Evolutionary conservation across 805 yeast species (phyloP).

Genomic region (Candida boidinii): DNA sequence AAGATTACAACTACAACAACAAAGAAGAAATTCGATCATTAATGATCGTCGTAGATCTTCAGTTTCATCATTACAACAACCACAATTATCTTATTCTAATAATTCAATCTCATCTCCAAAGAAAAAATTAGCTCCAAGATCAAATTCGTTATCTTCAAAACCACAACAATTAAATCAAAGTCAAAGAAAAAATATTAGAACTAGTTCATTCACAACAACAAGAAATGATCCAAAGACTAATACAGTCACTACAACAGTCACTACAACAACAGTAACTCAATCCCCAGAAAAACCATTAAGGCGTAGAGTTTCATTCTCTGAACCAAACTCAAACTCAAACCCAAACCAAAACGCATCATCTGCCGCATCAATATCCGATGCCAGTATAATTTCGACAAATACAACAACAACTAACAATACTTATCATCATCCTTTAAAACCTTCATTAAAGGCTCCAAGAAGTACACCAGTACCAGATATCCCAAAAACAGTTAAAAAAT

Average conservation of each 20-base stretch:
- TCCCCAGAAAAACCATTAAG: too few species aligned
- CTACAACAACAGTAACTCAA: too few species aligned
- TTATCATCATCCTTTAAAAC: neutral
- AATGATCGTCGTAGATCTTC: constrained; percentile 10
- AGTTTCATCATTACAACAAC: constrained; percentile 2
- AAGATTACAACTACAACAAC: constrained; percentile 8
- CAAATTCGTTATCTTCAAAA: constrained; percentile 12
- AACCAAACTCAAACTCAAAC: too few species aligned
- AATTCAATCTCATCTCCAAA: constrained; percentile 4
- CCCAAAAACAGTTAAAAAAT: constrained; percentile 51
- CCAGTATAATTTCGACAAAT: neutral
- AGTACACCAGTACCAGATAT: constrained; percentile 1
- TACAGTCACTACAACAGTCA: constrained; percentile 2
- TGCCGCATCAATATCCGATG: neutral
- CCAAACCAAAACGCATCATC: too few species aligned
- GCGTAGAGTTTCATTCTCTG: constrained; percentile 14
- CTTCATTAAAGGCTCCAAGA: constrained; percentile 3
- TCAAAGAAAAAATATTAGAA: constrained; percentile 2
- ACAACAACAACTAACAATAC: neutral
- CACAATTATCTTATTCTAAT: neutral
- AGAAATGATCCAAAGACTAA: too few species aligned
- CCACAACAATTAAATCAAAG: constrained; percentile 1
- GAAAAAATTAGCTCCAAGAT: constrained; percentile 4
- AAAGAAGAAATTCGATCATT: constrained; percentile 12
- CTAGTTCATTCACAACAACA: too few species aligned